Evolutionary conservation across 257 asterid genomes (phyloP), one percentile per base, ranked within the genome.

Genomic region (Solanum appendiculatum): DNA sequence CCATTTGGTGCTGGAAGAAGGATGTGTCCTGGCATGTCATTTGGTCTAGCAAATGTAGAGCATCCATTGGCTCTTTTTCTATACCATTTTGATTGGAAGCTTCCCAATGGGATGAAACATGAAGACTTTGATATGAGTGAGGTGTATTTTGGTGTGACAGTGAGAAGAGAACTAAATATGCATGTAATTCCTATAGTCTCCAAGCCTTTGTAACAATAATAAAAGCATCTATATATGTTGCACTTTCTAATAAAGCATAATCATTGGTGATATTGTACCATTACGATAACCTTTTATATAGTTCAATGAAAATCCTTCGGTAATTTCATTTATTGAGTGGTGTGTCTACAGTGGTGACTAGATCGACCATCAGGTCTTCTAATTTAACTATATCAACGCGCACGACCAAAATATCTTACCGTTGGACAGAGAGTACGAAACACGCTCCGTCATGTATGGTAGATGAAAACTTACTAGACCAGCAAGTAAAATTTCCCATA

Each of bases 1-100:
- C 89, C 89, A 31, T 87, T 87, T 69, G 89, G 86, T n/a, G 86
- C 82, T 2, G 89, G 86, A 66, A 87, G 73, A 31, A 87, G 89
- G 86, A 86, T 80, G 27, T 86, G 86, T 31, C 88, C 81, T 10
- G 88, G 86, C 7, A 40, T 87, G 66, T 21, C 83, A 5, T 82
- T 87, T 68, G 86, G 12, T 46, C 13, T 87, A 33, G 86, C 86
- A 60, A 66, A 81, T 87, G 33, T 82, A 20, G 83, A 82, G n/a
- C 31, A 66, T 33, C 39, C 36, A 15, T n/a, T 68, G 3, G 86
- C 89, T 6, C 39, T n/a, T 27, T 27, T 87, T 5, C 68, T 66
- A 13, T 81, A 44, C 6, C 84, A 82, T 46, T 87, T 87, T 48
- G 82, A 85, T 42, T 68, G 82, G 87, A 85, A 64, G 34, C 82